Evolutionary conservation across 192 early-diverging fungal genomes (phyloP), one percentile per base, ranked within the genome.

Genomic region (Coemansia sp.): DNA sequence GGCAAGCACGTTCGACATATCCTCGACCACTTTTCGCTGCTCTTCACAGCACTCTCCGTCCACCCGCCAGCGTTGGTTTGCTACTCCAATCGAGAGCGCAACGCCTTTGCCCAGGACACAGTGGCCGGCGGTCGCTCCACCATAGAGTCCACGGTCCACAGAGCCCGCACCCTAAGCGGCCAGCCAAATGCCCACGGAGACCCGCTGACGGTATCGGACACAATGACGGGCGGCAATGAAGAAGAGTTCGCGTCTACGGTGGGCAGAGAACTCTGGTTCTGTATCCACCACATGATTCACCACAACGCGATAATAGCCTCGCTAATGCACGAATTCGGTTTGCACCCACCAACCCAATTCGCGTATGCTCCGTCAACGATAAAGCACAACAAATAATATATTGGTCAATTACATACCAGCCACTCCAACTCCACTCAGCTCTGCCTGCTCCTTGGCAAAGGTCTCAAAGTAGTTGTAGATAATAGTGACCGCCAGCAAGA

Each of bases 381-480:
- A 59, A 74, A 84, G 18, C 66, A 56, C 46, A 48, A 48, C 33
- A 13, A 56, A 35, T 18, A 14, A 48, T 13, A 55, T 23, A 55
- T 20, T 35, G 51, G n/a, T 6, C 8, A 72, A 18, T 40, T 20
- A 82, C 73, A 82, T 76, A 45, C 79, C 79, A 16, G 69, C 70
- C 14, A 82, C 79, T 9, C 79, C 79, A 33, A 82, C 57, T 33
- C 73, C 80, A 24, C 80, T 69, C 62, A 71, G 46, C 63, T 83
- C 80, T 6, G 76, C 72, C 81, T 90, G 91, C 84, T 96, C 95
- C 85, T 94, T 96, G 66, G 95, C 88, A 85, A 96, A 96, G 74
- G 95, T 89, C 82, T 96, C 94, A 87, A 94, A 96, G 88, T 97
- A 96, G 84, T 95, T 94, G 88, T 97, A 99, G 79, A 99, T 99